Evolutionary conservation across 371 early-diverging fungal species (phyloP).

Genomic region (Mortierella sp.): DNA sequence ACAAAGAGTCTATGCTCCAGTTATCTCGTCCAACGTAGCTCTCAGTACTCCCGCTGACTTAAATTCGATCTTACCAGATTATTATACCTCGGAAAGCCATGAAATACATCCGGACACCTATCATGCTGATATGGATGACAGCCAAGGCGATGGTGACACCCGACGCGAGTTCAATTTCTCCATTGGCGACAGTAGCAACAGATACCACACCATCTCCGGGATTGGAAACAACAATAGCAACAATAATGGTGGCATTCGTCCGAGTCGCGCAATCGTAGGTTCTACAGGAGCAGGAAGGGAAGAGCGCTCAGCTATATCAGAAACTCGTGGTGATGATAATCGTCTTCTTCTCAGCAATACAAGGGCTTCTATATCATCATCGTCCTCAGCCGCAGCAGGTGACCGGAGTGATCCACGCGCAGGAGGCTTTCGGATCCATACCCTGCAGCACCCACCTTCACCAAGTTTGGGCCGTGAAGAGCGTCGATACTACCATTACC

Average conservation of each 20-base stretch:
- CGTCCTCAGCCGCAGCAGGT: not conserved
- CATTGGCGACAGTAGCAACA: not conserved
- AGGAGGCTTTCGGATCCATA: constrained; percentile 6
- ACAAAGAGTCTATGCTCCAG: not conserved
- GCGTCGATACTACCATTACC: constrained; percentile 6
- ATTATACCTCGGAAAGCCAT: not conserved
- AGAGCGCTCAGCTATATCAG: not conserved
- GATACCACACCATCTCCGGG: not conserved
- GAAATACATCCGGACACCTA: constrained; percentile 14
- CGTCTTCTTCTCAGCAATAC: not conserved
- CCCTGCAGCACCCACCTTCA: constrained; percentile 1
- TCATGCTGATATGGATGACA: constrained; percentile 20
- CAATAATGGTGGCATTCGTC: not conserved
- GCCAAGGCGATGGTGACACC: constrained; percentile 1
- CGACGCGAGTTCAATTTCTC: not conserved
- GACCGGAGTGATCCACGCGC: not conserved
- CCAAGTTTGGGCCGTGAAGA: constrained; percentile 16
- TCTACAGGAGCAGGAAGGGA: not conserved
- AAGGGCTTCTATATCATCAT: not conserved
- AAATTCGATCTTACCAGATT: not conserved
- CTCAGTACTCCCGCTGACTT: not conserved
- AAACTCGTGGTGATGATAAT: not conserved
- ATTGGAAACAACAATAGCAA: not conserved
- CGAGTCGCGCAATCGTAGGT: not conserved
- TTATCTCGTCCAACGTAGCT: not conserved